phyloP scores from a whole-genome alignment of 2,329 filamentous ascomycete genomes.

The Pyrenophora graminea region DNA sequence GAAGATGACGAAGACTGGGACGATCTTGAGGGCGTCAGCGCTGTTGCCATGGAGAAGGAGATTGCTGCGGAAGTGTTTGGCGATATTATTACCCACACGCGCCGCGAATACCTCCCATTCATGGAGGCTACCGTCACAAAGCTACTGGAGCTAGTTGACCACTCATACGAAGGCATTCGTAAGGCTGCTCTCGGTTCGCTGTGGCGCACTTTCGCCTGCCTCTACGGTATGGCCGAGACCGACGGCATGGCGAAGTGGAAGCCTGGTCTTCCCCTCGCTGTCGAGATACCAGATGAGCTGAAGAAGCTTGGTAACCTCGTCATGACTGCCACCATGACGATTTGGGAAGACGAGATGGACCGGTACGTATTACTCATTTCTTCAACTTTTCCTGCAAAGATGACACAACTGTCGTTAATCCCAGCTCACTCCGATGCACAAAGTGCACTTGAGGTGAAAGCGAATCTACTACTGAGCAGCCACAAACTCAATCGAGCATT shows the following conservation, averaged over 20 bases:
- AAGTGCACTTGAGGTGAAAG: constrained; percentile 85
- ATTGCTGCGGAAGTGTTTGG: constrained; percentile 94
- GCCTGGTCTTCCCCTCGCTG: constrained; percentile 81
- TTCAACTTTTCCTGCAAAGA: constrained; percentile 54
- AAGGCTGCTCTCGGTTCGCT: constrained; percentile 90
- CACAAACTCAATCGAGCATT: constrained; percentile 48
- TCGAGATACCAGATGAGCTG: constrained; percentile 77
- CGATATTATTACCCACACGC: constrained; percentile 87
- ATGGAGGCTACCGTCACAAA: constrained; percentile 86
- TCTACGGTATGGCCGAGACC: constrained; percentile 86
- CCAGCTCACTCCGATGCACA: constrained; percentile 99
- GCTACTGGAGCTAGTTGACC: constrained; percentile 79
- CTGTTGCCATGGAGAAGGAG: constrained; percentile 93
- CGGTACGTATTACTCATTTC: constrained; percentile 67
- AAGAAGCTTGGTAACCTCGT: constrained; percentile 85
- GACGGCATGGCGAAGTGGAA: constrained; percentile 80
- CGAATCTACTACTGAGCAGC: constrained; percentile 65
- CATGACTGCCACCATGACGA: constrained; percentile 77
- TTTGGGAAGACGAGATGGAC: constrained; percentile 90
- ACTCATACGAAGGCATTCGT: constrained; percentile 89
- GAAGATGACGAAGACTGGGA: constrained; percentile 85
- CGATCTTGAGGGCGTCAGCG: constrained; percentile 81
- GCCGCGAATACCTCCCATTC: constrained; percentile 77
- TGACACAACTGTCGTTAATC: constrained; percentile 89
- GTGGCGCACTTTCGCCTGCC: constrained; percentile 89